Base-by-base conservation (phyloP, 2,329 filamentous ascomycete genomes). In the Magnaporthiopsis incrustans region DNA sequence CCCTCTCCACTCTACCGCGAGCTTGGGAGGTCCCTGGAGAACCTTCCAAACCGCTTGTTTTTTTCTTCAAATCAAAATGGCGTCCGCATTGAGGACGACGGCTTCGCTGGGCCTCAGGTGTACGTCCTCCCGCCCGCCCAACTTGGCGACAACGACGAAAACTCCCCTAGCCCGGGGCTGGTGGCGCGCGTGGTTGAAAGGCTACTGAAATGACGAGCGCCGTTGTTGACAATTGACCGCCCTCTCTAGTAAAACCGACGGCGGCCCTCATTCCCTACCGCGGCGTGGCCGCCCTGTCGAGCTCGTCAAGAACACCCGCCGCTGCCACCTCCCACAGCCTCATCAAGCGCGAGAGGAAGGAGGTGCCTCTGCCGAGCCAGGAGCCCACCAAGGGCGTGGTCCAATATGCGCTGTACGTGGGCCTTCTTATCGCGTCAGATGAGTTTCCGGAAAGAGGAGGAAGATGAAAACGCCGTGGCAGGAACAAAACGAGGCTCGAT, bases 381-480 rank as follows among this genome's bases (percentile, higher is more conserved):
- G 88, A 92, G 77, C 82, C 82, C 68, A 91, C 89, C 77, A 91
- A 94, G 82, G 87, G 90, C 71, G 85, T 86, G 66, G 81, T 94
- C 72, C 90, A 96, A 87, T 94, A 92, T 77, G 91, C 90, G 68
- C 82, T 96, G 90, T 94, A 89, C 70, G 89, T 85, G 18, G 18
- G 63, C 38, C 12, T n/a, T n/a, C n/a, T 11, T 15, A 7, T 33
- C 18, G 57, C 12, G 7, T 6, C 35, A 22, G 26, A 30, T 53
- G 27, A 10, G 22, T 56, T 4, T 25, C 18, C 3, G 6, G 8
- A 33, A 12, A 22, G 33, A 26, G 59, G 32, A 25, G 22, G 38
- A 18, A 44, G 38, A 15, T 11, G 38, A 44, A 44, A 15, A 6
- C 4, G 44, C 14, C 18, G 44, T n/a, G 6, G 7, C 7, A 22